These are phyloP conservation scores for Citrus medica DNA, from an alignment of 345 rosid species.

Conservation along the genomic window DNA sequence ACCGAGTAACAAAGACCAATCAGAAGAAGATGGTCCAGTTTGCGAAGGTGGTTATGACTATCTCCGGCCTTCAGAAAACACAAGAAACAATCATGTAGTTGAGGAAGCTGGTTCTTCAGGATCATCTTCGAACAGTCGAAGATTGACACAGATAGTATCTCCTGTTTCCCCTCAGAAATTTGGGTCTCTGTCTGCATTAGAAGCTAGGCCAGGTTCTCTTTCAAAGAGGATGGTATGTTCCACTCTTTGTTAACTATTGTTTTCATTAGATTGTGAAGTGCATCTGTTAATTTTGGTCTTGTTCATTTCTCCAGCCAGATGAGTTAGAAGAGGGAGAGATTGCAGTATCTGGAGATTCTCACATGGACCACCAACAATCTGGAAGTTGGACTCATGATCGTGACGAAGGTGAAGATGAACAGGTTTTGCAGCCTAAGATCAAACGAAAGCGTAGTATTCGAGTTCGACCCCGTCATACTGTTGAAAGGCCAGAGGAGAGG, in stretches of 20 bases:
- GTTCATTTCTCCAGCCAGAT: conserved; percentile 58
- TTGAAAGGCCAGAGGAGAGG: conserved; percentile 67
- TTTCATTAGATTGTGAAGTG: conserved; percentile 9
- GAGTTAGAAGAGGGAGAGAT: conserved; percentile 99
- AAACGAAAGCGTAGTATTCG: conserved; percentile 97
- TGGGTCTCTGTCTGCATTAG: conserved; percentile 94
- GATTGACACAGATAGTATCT: conserved; percentile 62
- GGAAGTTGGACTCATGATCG: conserved; percentile 96
- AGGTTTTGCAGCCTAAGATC: conserved; percentile 94
- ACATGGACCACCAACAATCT: conserved; percentile 82
- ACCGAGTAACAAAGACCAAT: conserved; percentile 57
- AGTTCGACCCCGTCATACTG: conserved; percentile 73
- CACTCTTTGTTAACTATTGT: conserved; percentile 11
- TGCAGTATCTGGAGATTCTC: conserved; percentile 93
- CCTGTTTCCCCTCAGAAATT: conserved; percentile 92
- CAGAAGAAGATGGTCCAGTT: conserved; percentile 71
- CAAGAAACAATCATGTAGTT: conserved; percentile 42
- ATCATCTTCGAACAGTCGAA: conserved; percentile 79
- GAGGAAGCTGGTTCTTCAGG: conserved; percentile 87
- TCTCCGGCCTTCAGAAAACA: conserved; percentile 47
- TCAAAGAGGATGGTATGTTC: conserved; percentile 72
- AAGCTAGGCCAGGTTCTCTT: conserved; percentile 81
- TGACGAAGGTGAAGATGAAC: conserved; percentile 96
- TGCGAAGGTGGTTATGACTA: conserved; percentile 52
- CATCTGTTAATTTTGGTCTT: conserved; percentile 22